Base-by-base conservation (phyloP, 371 early-diverging fungal species). In the Rhizopus sp. region DNA sequence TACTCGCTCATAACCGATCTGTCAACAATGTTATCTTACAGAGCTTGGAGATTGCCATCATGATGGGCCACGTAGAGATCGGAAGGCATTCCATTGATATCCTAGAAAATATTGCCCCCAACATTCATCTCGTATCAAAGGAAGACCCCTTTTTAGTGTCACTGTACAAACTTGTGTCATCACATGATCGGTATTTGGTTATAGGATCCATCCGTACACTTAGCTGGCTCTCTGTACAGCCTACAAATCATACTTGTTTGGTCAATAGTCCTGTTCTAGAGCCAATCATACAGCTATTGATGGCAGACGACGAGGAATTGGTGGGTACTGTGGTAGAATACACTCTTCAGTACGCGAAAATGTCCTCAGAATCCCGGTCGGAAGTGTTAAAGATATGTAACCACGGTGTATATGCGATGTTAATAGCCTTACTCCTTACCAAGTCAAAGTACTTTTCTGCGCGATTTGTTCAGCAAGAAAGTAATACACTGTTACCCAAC, bases 221-320 rank as follows among this genome's bases (percentile, higher is more conserved):
- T 46, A 84, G 84, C 0, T 73, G 73, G 8, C 59, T 93, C 9
- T 82, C 85, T 7, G 65, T 69, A 8, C 57, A 56, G 9, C 32
- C 34, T 7, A 34, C 32, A 3, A 66, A 66, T 15, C 40, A 50
- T 13, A 10, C 34, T 0, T 53, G 42, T 33, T 35, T 66, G 10
- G 41, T 37, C 17, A 9, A 31, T 0, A 46, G 62, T 16, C 60
- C 65, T 12, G 58, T 61, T 7, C 37, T 66, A n/a, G 31, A 53
- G 4, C 50, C 44, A 2, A 46, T 57, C 7, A 17, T 53, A 3
- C 82, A 86, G 57, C 73, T 90, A 54, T 54, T 93, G 31, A 57
- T 90, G 30, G 69, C 78, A 7, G 75, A 78, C 45, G 91, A 92
- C 58, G 93, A 91, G 33, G 90, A 88, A 54, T 32, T 92, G 16